These are phyloP conservation scores for Polysphondylium violaceum DNA, from an alignment of 78 protist genomes.

Conservation along the genomic window DNA sequence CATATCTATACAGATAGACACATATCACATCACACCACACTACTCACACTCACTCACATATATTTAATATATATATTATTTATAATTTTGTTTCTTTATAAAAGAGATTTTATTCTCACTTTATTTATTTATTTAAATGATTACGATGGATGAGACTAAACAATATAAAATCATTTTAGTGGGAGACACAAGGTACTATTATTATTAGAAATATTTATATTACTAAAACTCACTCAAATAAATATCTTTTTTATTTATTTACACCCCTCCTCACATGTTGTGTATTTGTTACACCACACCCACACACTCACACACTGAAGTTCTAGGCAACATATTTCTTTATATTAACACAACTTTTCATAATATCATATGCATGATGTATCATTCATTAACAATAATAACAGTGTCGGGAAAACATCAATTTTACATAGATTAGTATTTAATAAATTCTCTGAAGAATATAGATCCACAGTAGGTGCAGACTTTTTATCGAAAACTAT, in stretches of 20 bases:
- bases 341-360: too few species aligned
- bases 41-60: too few species aligned
- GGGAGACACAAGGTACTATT: constrained; percentile 40
- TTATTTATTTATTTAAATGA: constrained; percentile 1
- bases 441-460: constrained; percentile 26
- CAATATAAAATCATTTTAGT: constrained; percentile 35
- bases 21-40: too few species aligned
- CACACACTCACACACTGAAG: not conserved
- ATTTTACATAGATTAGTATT: constrained; percentile 45
- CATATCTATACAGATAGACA: too few species aligned
- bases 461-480: constrained; percentile 44
- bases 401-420: constrained; percentile 55
- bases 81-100: too few species aligned
- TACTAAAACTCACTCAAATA: not conserved
- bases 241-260: too few species aligned
- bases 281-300: not conserved
- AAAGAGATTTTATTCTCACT: too few species aligned
- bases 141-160: constrained; percentile 31
- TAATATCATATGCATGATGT: too few species aligned
- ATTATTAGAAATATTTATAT: not conserved
- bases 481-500: constrained; percentile 50
- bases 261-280: too few species aligned
- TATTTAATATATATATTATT: too few species aligned
- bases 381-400: not conserved
- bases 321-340: too few species aligned